Evolutionary conservation across 2,329 filamentous ascomycete species (phyloP).

Genomic region (Beauveria sp.): DNA sequence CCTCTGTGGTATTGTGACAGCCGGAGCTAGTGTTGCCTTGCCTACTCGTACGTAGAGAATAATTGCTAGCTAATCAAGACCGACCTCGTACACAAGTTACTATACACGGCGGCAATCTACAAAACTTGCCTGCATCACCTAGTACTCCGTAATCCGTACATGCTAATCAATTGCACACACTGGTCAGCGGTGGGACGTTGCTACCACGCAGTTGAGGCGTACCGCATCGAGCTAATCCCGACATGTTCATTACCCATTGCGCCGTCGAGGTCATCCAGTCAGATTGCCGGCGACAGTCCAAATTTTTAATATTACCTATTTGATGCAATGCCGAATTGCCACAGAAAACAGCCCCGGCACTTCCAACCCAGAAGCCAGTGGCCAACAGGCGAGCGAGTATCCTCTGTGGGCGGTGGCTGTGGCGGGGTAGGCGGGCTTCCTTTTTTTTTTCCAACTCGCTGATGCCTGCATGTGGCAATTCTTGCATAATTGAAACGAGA

Average conservation of each 20-base stretch:
- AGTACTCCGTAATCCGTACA: too few relatives aligned
- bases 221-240: not conserved
- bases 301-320: not conserved
- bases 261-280: too few relatives aligned
- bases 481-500: constrained; percentile 9
- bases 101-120: not conserved
- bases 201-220: not conserved
- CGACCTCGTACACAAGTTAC: not conserved
- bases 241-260: not conserved
- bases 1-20: not conserved
- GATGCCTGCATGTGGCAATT: not conserved
- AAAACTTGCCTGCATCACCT: not conserved
- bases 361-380: not conserved
- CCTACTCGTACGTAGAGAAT: not conserved
- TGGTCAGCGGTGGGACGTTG: not conserved
- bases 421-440: not conserved
- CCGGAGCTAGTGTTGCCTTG: not conserved
- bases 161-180: not conserved
- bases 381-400: not conserved
- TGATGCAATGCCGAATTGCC: not conserved
- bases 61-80: not conserved
- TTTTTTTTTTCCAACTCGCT: not conserved
- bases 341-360: not conserved
- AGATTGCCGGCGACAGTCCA: too few relatives aligned
- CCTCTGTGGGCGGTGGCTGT: not conserved